Conservation (phyloP, 1,284 basidiomycete species). For the Ganoderma boninense region DNA sequence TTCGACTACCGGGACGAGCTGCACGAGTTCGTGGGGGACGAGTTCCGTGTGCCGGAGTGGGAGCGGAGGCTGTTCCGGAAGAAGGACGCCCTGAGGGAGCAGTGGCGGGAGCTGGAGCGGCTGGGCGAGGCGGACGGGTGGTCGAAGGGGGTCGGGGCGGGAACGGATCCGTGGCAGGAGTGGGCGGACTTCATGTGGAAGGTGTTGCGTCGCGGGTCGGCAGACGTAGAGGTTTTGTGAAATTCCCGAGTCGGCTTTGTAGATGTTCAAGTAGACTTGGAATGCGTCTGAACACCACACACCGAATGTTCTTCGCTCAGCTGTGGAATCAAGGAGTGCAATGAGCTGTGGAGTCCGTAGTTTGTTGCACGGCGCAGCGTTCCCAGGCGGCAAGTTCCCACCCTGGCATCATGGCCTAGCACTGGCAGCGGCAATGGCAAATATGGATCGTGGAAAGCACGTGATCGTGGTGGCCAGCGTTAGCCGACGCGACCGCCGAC, state of each 20-base stretch:
- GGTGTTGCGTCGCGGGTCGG: constrained; percentile 47
- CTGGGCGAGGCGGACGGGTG: constrained; percentile 62
- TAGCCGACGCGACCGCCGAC: constrained; percentile 13
- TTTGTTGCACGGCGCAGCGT: too few species aligned
- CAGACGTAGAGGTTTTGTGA: too few species aligned
- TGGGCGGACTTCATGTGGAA: constrained; percentile 69
- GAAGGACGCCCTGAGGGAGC: constrained; percentile 56
- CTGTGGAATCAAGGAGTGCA: too few species aligned
- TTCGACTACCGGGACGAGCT: constrained; percentile 75
- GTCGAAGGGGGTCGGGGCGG: constrained; percentile 67
- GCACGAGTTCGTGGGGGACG: constrained; percentile 45
- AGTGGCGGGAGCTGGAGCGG: constrained; percentile 67
- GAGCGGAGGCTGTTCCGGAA: constrained; percentile 60
- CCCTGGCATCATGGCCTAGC: too few species aligned
- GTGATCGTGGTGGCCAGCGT: constrained; percentile 4
- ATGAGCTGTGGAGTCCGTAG: too few species aligned
- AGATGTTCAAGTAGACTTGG: too few species aligned
- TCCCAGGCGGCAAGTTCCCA: too few species aligned
- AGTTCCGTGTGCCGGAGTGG: constrained; percentile 58
- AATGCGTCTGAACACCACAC: too few species aligned
- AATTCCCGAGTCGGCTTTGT: too few species aligned
- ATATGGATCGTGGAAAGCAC: too few species aligned
- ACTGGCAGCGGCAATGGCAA: too few species aligned
- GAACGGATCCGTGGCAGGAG: constrained; percentile 51
- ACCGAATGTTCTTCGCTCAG: too few species aligned